A percentile compares a stretch with the other conserved stretches of the same genome.
These are phyloP conservation scores for Podaxis carcinomalis DNA, from an alignment of 768 basidiomycete genomes.

Conservation along the genomic window DNA sequence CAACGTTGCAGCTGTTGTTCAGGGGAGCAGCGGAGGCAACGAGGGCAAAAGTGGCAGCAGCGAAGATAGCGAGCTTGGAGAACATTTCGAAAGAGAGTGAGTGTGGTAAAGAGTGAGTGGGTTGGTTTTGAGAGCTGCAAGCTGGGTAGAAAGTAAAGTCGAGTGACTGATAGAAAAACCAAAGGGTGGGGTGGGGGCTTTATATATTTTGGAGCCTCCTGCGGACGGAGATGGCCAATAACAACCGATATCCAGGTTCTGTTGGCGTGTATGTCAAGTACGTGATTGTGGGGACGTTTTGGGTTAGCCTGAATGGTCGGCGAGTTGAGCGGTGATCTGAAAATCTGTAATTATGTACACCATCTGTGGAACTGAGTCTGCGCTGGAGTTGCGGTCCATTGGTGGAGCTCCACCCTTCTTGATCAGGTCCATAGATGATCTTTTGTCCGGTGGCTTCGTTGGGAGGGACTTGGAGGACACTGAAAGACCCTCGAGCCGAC, in stretches of 20 bases:
- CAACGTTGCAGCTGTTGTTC: neutral
- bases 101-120: neutral
- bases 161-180: neutral
- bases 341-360: no score
- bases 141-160: neutral
- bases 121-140: neutral
- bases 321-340: no score
- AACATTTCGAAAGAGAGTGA: slow-evolving; percentile 3
- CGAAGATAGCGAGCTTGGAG: slow-evolving; percentile 3
- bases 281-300: neutral
- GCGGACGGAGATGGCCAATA: neutral
- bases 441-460: no score
- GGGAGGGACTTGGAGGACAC: no score
- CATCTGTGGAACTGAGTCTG: no score
- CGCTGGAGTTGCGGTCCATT: no score
- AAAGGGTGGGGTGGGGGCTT: neutral
- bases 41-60: slow-evolving; percentile 6
- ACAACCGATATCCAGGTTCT: neutral
- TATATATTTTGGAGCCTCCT: neutral
- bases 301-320: neutral
- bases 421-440: no score
- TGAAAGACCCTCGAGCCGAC: no score
- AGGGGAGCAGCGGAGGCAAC: neutral
- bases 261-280: neutral
- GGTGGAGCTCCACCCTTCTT: no score